Evolutionary conservation across 106 monocot species (phyloP), one percentile per base, ranked within the genome.

Genomic region (Gastrodia elata): DNA sequence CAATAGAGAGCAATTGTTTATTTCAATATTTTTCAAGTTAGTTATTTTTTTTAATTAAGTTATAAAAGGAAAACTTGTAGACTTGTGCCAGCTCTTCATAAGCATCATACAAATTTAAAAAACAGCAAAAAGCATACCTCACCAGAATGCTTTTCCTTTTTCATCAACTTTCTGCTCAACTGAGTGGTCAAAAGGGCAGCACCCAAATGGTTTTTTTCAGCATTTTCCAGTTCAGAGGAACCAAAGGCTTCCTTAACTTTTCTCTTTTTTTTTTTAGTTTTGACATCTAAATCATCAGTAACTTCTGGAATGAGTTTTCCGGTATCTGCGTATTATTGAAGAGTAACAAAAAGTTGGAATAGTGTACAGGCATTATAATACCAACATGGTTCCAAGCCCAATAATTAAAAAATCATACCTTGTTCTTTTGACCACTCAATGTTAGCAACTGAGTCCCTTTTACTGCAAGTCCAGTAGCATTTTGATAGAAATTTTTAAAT

Each of bases 131-230:
- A 36, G 27, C 68, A 59, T 78, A 89, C 89, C 76, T 89, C 88
- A 28, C 44, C 36, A 55, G 85, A 89, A 22, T 35, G 64, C 36
- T 83, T 83, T 37, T 81, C 82, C 59, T 83, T 88, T 70, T 82
- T 85, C 48, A 30, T 75, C 24, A 76, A 35, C 75, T 88, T 84
- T 52, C n/a, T n/a, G n/a, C n/a, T n/a, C n/a, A n/a, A n/a, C n/a
- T n/a, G n/a, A n/a, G n/a, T n/a, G n/a, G n/a, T n/a, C n/a, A n/a
- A n/a, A n/a, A n/a, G n/a, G n/a, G n/a, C n/a, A n/a, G n/a, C n/a
- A n/a, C n/a, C n/a, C n/a, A n/a, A n/a, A n/a, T n/a, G n/a, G n/a
- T n/a, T n/a, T n/a, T n/a, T n/a, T n/a, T n/a, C n/a, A n/a, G n/a
- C n/a, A n/a, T n/a, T n/a, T n/a, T n/a, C n/a, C n/a, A n/a, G n/a